Base-by-base conservation (phyloP, 176 grass and related monocot species). In the Carex myosuroides region DNA sequence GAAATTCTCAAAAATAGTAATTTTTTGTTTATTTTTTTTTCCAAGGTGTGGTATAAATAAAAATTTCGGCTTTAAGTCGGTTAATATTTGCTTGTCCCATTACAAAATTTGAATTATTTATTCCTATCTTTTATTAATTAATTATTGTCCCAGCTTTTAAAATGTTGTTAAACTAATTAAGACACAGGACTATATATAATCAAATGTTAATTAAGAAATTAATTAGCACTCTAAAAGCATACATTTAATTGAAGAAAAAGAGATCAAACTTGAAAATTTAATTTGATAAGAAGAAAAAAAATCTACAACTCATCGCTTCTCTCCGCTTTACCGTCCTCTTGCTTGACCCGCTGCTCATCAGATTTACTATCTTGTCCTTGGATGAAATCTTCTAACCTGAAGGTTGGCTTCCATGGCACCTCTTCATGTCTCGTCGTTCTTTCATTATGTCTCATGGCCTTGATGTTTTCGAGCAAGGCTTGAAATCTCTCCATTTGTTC, bases 331-430 rank as follows among this genome's bases (percentile, higher is more conserved):
- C 13, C 1, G 20, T 30, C 11, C 42, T 82, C 58, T 13, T 64
- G 24, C 44, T 75, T 14, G 13, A 53, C 18, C n/a, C 1, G 17
- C 13, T 9, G 9, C 33, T 13, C 48, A 4, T 12, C 13, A 1
- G 4, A 1, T 29, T 54, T 42, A 12, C 53, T 14, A 6, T 5
- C 42, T 26, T 61, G 20, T 77, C 50, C 73, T 55, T 77, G 73
- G 50, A 77, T 56, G 48, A 83, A 83, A 68, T 83, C 80, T 48
- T 65, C 80, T 37, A 83, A 59, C 42, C 8, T 48, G 63, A 83
- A 83, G 12, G 37, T 64, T 10, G 80, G 80, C 7, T 5, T 62
- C 80, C 80, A 83, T 48, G 39, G 60, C 21, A 37, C 80, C 80
- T 68, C 62, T 6, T 39, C 2, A 50, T 39, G 0, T 39, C 21